Conservation (phyloP, 139 green algal genomes). For the Auxenochlorella protothecoides region DNA sequence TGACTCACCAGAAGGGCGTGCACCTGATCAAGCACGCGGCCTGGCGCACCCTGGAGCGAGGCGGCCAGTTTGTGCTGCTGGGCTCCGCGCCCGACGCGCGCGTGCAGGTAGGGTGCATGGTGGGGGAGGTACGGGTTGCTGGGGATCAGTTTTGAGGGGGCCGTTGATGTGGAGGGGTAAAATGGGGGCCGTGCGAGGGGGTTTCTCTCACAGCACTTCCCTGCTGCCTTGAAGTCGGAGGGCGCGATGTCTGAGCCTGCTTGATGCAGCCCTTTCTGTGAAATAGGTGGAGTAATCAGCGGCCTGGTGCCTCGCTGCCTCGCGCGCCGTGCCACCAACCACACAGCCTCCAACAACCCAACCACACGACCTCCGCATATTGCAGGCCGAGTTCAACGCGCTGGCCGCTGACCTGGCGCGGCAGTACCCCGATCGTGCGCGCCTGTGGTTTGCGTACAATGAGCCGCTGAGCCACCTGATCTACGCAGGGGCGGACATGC, state of each 20-base stretch:
- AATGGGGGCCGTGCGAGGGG: too few relatives aligned
- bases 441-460: constrained; percentile 82
- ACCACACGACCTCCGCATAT: neutral
- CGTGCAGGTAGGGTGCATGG: constrained; percentile 28
- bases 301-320: neutral
- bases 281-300: too few relatives aligned
- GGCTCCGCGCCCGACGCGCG: constrained; percentile 76
- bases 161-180: too few relatives aligned
- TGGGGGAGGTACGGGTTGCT: too few relatives aligned
- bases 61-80: constrained; percentile 96
- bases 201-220: too few relatives aligned
- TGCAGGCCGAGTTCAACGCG: constrained; percentile 74
- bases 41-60: constrained; percentile 75
- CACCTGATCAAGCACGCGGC: constrained; percentile 96
- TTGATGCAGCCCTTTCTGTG: too few relatives aligned
- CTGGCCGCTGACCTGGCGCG: constrained; percentile 49
- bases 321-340: neutral
- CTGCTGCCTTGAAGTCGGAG: constrained; percentile 28
- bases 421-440: constrained; percentile 64
- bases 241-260: neutral
- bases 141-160: too few relatives aligned
- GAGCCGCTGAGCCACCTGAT: constrained; percentile 83
- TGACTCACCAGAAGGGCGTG: constrained; percentile 94
- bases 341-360: neutral
- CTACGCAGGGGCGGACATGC: constrained; percentile 80